Percentiles rank a stretch among this genome's conserved stretches.
Evolutionary conservation across 2,329 filamentous ascomycete genomes (phyloP).

Genomic region (Biscogniauxia mediterranea): DNA sequence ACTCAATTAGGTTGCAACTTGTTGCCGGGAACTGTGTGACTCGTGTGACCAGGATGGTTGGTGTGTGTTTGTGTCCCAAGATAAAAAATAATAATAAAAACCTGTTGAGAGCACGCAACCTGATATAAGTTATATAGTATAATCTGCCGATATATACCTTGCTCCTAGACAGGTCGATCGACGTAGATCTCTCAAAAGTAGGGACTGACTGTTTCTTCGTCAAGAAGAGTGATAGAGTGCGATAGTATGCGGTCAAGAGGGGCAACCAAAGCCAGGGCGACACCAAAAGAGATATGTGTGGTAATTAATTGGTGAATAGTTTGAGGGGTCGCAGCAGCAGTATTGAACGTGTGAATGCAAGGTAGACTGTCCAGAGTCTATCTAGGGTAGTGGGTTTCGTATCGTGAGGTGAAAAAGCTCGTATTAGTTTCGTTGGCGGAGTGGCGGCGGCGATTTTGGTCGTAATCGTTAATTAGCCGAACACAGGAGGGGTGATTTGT

Average conservation of each 20-base stretch:
- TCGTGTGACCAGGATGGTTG: background rate
- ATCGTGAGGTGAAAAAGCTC: constrained; percentile 17
- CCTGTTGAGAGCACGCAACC: background rate
- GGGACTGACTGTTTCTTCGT: constrained; percentile 14
- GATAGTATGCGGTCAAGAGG: constrained; percentile 21
- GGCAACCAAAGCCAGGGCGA: constrained; percentile 5
- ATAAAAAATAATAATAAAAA: background rate
- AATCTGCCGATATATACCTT: constrained; percentile 1
- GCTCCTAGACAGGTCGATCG: constrained; percentile 5
- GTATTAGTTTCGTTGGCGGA: constrained; percentile 24
- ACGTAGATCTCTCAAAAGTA: constrained; percentile 14
- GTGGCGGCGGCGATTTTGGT: constrained; percentile 16
- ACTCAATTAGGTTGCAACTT: constrained; percentile 1
- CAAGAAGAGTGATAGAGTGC: constrained; percentile 17
- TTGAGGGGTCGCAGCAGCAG: constrained; percentile 15
- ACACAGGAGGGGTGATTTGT: background rate
- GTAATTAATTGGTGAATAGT: constrained; percentile 29
- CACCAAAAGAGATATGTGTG: constrained; percentile 22
- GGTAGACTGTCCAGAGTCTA: constrained; percentile 33
- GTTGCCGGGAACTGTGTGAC: background rate
- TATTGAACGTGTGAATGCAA: constrained; percentile 23
- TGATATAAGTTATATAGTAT: constrained; percentile 14
- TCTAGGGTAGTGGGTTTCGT: constrained; percentile 25
- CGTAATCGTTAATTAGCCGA: constrained; percentile 18
- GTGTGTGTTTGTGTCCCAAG: background rate